These are phyloP conservation scores for Aphanomyces astaci DNA, from an alignment of 352 stramenopile species.

Conservation along the genomic window DNA sequence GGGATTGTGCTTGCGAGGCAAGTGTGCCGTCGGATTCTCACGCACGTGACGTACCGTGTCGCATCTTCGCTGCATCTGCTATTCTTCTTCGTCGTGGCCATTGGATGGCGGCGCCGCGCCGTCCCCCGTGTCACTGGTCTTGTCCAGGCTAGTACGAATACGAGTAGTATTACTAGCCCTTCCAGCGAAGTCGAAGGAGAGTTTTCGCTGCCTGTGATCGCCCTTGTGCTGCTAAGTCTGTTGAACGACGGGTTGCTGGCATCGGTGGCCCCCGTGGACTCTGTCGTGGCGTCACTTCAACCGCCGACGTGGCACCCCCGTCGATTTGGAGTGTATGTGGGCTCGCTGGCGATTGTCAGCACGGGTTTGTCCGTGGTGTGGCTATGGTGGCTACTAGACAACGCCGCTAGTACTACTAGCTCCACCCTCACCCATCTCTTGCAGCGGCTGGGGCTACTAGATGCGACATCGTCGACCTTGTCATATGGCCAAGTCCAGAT, in stretches of 20 bases:
- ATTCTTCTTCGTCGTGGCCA: constrained; percentile 90
- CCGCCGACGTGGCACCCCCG: constrained; percentile 68
- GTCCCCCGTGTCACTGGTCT: constrained; percentile 48
- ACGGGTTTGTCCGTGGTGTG: constrained; percentile 78
- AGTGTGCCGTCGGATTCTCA: constrained; percentile 92
- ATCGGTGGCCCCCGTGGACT: constrained; percentile 83
- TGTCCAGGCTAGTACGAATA: constrained; percentile 11
- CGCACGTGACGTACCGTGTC: constrained; percentile 93
- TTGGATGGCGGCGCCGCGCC: constrained; percentile 85
- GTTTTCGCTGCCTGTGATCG: constrained; percentile 90
- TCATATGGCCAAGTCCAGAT: constrained; percentile 86
- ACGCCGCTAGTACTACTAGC: too few relatives aligned
- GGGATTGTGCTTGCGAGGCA: constrained; percentile 85
- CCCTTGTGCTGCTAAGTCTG: constrained; percentile 91
- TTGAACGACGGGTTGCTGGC: constrained; percentile 93
- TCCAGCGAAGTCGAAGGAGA: constrained; percentile 46
- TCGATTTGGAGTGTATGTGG: constrained; percentile 50
- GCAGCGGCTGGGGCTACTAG: too few relatives aligned
- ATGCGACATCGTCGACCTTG: constrained; percentile 71
- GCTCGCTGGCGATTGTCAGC: constrained; percentile 60
- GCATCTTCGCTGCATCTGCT: constrained; percentile 87
- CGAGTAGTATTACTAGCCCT: constrained; percentile 34
- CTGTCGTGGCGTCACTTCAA: constrained; percentile 57
- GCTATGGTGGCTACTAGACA: constrained; percentile 76
- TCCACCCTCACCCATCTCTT: too few relatives aligned